These are phyloP conservation scores for Venustampulla echinocandica DNA, from an alignment of 495 filamentous ascomycete genomes.

Conservation along the genomic window DNA sequence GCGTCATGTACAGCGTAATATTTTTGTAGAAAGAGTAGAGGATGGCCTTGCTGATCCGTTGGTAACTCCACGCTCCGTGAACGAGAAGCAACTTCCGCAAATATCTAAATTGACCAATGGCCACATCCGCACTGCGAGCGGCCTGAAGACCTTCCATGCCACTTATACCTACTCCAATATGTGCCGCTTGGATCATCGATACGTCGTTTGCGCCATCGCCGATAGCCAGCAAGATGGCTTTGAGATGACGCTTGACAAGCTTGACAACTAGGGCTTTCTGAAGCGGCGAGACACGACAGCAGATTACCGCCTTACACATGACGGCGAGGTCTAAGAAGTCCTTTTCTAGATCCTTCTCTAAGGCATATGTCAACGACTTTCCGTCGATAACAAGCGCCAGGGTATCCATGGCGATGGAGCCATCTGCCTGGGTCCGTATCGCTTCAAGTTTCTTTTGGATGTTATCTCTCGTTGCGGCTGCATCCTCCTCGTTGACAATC, in stretches of 20 bases:
- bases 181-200: slow-evolving; percentile 98
- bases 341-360: slow-evolving; percentile 92
- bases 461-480: slow-evolving; percentile 70
- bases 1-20: slow-evolving; percentile 95
- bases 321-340: slow-evolving; percentile 88
- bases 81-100: slow-evolving; percentile 91
- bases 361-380: slow-evolving; percentile 84
- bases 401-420: slow-evolving; percentile 70
- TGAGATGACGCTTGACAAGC: slow-evolving; percentile 91
- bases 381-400: slow-evolving; percentile 96
- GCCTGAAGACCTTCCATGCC: slow-evolving; percentile 98
- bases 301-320: slow-evolving; percentile 96
- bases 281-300: slow-evolving; percentile 97
- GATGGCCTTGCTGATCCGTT: slow-evolving; percentile 92
- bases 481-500: slow-evolving; percentile 85
- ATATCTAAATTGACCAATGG: slow-evolving; percentile 94
- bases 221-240: slow-evolving; percentile 87
- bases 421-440: slow-evolving; percentile 60
- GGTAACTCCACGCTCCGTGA: slow-evolving; percentile 96
- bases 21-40: slow-evolving; percentile 99
- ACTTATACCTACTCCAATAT: slow-evolving; percentile 97
- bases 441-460: slow-evolving; percentile 88
- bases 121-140: slow-evolving; percentile 89
- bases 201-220: slow-evolving; percentile 98
- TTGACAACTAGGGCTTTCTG: slow-evolving; percentile 99